Evolutionary conservation across 139 green algal genomes (phyloP), one percentile per base, ranked within the genome.

Genomic region (Coelastrella sp.): DNA sequence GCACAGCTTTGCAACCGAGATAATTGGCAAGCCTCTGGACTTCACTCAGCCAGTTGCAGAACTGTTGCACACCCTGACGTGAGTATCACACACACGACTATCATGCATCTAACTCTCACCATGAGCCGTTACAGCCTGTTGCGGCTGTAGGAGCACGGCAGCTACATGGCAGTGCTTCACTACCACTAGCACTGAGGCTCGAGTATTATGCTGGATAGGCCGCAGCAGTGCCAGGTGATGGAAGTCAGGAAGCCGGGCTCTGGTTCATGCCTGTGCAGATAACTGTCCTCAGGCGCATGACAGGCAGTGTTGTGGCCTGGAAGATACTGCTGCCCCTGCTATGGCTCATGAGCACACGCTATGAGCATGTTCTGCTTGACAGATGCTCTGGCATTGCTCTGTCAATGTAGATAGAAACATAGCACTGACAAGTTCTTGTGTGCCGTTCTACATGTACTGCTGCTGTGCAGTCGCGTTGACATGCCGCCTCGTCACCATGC

Each of bases 1-100:
- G 14, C 93, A 95, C 74, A 90, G 81, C 77, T 22, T 94, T 75
- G 74, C 23, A 2, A 23, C 73, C 3, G 93, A 95, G 56, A n/a
- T 92, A 4, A 85, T 60, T 8, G 83, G 86, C 16, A 58, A 71
- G 22, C 79, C 85, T 5, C 59, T 92, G 47, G 85, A 89, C 73
- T 89, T 89, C 59, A 83, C 85, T 14, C 68, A 75, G 14, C 85
- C 85, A 32, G 57, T 89, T 22, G 47, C 85, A 22, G 13, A 82
- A 19, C 71, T 89, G 13, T n/a, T 89, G 68, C 85, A 89, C 73
- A 58, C 83, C 3, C 56, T 79, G 23, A 81, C 68, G 83, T 89
- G 16, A 73, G 83, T 64, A 0, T 20, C 16, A 7, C 13, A 47
- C 68, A 76, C 64, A 11, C 4, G 11, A 14, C 64, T 14, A 71